A percentile compares a stretch with the other conserved stretches of the same genome.
phyloP scores from a whole-genome alignment of 1,139 yeast species.

The Saccharomyces hybrid region DNA sequence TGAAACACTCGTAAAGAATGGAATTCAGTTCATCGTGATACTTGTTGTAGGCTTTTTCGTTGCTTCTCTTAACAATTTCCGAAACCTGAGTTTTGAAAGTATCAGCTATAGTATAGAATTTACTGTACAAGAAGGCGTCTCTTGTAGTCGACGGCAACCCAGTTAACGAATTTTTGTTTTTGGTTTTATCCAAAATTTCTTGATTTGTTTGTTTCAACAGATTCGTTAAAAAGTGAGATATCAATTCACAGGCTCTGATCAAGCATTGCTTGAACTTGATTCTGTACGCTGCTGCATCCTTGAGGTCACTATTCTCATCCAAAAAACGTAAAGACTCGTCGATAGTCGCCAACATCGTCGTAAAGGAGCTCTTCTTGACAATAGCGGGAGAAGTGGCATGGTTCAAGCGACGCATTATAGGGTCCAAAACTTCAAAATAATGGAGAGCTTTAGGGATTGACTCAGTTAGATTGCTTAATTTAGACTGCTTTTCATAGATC shows the following conservation, averaged over 20 bases:
- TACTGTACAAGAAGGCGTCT: conserved; percentile 54
- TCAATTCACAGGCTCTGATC: conserved; percentile 71
- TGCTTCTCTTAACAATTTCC: conserved; percentile 46
- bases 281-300: conserved; percentile 62
- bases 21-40: conserved; percentile 62
- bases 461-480: conserved; percentile 38
- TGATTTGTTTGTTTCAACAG: conserved; percentile 44
- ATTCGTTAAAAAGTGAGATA: conserved; percentile 56
- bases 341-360: conserved; percentile 45
- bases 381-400: conserved; percentile 45
- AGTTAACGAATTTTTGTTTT: conserved; percentile 6
- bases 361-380: conserved; percentile 51
- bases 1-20: conserved; percentile 45
- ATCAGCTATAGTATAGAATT: conserved; percentile 43
- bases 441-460: conserved; percentile 48
- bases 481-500: conserved; percentile 45
- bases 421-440: conserved; percentile 63
- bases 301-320: conserved; percentile 44
- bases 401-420: conserved; percentile 59
- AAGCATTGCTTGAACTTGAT: conserved; percentile 77
- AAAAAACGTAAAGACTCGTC: conserved; percentile 52
- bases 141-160: conserved; percentile 35
- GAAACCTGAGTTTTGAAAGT: conserved; percentile 39
- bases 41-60: conserved; percentile 30
- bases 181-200: conserved; percentile 35